Conservation (phyloP, 2,329 filamentous ascomycete genomes). For the Neofusicoccum sp. region DNA sequence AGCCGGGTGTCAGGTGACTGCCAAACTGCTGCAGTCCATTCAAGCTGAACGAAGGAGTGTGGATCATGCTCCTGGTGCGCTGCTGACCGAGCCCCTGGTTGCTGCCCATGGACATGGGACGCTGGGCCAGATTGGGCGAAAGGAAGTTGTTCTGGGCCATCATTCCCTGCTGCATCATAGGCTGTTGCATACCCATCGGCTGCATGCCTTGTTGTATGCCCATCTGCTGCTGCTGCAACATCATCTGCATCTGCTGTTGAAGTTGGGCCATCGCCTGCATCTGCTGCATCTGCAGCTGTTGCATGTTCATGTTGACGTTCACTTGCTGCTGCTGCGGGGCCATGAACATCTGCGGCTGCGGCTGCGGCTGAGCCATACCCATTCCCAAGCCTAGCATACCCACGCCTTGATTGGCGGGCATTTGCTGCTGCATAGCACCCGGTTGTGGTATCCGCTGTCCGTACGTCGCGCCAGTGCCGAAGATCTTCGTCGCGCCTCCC, state of each 20-base stretch:
- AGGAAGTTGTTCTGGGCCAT: constrained; percentile 18
- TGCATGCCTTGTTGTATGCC: constrained; percentile 30
- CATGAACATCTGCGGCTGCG: constrained; percentile 12
- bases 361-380: constrained; percentile 7
- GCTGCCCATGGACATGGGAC: constrained; percentile 49
- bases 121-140: constrained; percentile 24
- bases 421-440: neutral
- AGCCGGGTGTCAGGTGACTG: constrained; percentile 47
- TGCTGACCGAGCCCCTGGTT: neutral
- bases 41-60: constrained; percentile 67
- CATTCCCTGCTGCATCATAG: constrained; percentile 47
- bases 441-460: constrained; percentile 15
- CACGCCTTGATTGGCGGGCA: constrained; percentile 1
- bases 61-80: constrained; percentile 17
- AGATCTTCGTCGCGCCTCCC: constrained; percentile 16
- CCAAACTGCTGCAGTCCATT: constrained; percentile 57
- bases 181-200: constrained; percentile 31
- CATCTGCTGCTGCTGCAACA: constrained; percentile 76
- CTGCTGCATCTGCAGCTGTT: constrained; percentile 18
- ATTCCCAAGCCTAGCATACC: constrained; percentile 19
- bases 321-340: constrained; percentile 5
- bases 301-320: constrained; percentile 2
- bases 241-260: constrained; percentile 35
- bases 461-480: neutral
- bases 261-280: constrained; percentile 22